Percentiles rank a stretch among this genome's conserved stretches.
Evolutionary conservation across 73 alveolate genomes (phyloP).

Genomic region (Paramecium caudatum): DNA sequence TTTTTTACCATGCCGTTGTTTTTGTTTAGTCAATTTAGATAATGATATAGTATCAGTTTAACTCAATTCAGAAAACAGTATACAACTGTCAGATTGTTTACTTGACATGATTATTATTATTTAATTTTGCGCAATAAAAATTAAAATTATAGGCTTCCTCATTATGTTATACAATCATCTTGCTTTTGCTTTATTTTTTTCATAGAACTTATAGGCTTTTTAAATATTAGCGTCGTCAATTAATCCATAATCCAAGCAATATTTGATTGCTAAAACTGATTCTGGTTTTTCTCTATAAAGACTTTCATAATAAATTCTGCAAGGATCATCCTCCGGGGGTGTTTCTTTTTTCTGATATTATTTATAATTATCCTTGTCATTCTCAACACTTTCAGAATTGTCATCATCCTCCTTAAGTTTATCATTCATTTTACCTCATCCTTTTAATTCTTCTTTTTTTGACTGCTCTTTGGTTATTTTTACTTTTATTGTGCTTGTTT

Average conservation of each 20-base stretch:
- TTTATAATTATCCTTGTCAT: constrained; percentile 24
- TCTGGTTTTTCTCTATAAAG: constrained; percentile 88
- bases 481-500: background rate
- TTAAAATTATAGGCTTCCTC: no score
- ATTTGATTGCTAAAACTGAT: constrained; percentile 84
- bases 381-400: constrained; percentile 12
- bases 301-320: constrained; percentile 89
- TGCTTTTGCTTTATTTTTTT: constrained; percentile 17
- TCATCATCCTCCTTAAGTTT: constrained; percentile 46
- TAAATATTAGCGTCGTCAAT: constrained; percentile 76
- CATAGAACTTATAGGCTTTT: constrained; percentile 31
- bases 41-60: no score
- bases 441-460: background rate
- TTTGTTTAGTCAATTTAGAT: constrained; percentile 1
- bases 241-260: constrained; percentile 90
- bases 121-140: no score
- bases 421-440: background rate
- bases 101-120: no score
- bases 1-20: constrained; percentile 17
- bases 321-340: constrained; percentile 91
- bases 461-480: background rate
- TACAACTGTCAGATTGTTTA: no score
- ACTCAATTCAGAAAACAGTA: no score
- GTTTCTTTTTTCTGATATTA: constrained; percentile 54
- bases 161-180: no score